Percentiles rank a stretch among this genome's conserved stretches.
Evolutionary conservation across 176 grass and related monocot genomes (phyloP).

Genomic region (Oryza rufipogon): DNA sequence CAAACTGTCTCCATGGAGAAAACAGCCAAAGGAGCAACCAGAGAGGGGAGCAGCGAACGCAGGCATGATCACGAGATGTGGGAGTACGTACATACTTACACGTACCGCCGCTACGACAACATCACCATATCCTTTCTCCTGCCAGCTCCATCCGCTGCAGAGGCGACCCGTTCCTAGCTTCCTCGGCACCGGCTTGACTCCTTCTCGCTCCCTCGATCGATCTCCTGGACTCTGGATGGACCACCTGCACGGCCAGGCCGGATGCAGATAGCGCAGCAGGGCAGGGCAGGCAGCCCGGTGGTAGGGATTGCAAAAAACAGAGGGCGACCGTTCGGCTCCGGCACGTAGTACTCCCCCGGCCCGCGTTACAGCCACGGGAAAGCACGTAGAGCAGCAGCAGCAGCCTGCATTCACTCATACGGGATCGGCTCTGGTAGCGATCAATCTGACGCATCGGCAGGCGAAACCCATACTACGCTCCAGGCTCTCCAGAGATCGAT

Average conservation of each 20-base stretch:
- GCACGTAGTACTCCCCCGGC: background rate
- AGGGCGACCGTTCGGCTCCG: background rate
- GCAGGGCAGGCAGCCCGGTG: too few species aligned
- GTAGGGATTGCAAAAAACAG: too few species aligned
- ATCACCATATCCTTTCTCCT: slow-evolving; percentile 1
- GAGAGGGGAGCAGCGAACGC: background rate
- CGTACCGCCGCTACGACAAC: background rate
- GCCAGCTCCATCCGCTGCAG: background rate
- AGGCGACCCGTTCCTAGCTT: slow-evolving; percentile 15
- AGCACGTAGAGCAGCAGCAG: too few species aligned
- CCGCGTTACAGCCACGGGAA: background rate
- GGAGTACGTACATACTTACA: background rate
- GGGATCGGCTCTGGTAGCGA: too few species aligned
- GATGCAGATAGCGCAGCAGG: too few species aligned
- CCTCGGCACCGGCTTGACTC: background rate
- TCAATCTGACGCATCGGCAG: background rate
- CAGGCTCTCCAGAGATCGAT: background rate
- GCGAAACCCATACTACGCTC: background rate
- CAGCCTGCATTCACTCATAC: background rate
- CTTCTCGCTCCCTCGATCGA: background rate
- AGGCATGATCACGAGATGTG: background rate
- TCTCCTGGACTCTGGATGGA: background rate
- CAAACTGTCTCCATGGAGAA: too few species aligned
- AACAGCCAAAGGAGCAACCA: background rate
- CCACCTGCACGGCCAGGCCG: background rate